Evolutionary conservation across 176 grass and related monocot genomes (phyloP).

Genomic region (Aegilops sharonensis): DNA sequence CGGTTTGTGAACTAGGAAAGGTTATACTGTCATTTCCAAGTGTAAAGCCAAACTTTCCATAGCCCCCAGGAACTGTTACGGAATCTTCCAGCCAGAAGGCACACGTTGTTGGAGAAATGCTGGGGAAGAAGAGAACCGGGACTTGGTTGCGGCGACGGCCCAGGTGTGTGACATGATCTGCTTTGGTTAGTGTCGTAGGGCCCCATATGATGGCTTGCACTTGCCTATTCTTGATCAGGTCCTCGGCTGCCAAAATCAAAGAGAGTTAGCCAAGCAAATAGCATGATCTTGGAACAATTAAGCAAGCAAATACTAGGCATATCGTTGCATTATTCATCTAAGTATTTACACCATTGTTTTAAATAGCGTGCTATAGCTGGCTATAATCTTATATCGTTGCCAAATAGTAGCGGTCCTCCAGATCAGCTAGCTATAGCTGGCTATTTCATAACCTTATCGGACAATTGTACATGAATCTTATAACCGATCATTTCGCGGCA

Average conservation of each 20-base stretch:
- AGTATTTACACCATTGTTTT: neutral
- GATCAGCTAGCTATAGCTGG: too few species aligned
- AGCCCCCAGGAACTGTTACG: neutral
- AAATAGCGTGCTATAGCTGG: too few species aligned
- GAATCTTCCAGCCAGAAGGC: neutral
- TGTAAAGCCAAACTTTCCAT: neutral
- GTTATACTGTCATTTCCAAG: neutral
- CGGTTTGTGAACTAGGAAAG: neutral
- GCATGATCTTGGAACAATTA: neutral
- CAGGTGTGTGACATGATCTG: slow-evolving; percentile 4
- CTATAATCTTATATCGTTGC: too few species aligned
- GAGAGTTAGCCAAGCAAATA: neutral
- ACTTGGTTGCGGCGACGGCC: neutral
- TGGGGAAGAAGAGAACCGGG: slow-evolving; percentile 38
- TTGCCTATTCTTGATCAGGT: slow-evolving; percentile 33
- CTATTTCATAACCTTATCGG: too few species aligned
- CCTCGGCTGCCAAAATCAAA: slow-evolving; percentile 21
- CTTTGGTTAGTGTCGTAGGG: slow-evolving; percentile 14
- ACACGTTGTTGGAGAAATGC: neutral
- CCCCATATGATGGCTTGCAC: slow-evolving; percentile 44
- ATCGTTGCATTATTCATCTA: neutral
- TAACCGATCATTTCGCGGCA: too few species aligned
- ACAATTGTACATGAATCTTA: too few species aligned
- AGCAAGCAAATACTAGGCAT: too few species aligned
- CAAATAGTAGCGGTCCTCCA: too few species aligned